Base-by-base conservation (phyloP, 2,329 filamentous ascomycete genomes). In the Epicoccum sorghinum region DNA sequence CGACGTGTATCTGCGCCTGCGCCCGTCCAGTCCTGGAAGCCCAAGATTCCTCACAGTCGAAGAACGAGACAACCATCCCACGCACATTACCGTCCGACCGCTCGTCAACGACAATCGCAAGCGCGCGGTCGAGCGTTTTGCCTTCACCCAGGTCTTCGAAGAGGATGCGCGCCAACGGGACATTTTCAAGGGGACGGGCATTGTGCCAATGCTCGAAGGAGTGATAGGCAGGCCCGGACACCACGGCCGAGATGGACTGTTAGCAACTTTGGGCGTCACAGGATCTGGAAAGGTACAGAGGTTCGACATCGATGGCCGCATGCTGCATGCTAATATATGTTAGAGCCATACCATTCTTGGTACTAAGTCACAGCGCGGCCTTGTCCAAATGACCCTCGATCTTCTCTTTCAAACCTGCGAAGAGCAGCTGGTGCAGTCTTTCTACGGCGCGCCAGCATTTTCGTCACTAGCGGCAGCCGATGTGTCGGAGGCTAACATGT, bases 261-360 rank as follows among this genome's bases (percentile, higher is more conserved):
- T 99, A 48, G 95, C 95, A 27, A 98, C 95, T 6, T 76, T 99
- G 53, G 95, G 95, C 13, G 92, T 97, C 38, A 97, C 93, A 7
- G 95, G 95, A 10, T 97, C 93, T 44, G 95, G 95, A 74, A 99
- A 99, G 87, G 93, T 96, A 69, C 40, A 47, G 30, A 10, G 3
- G 1, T 5, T 9, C 8, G 10, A 7, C 32, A 10, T 23, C 22
- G 5, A 14, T 18, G 24, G n/a, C 29, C 29, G 52, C 42, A 65
- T n/a, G 39, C 49, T 25, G 24, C 9, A 41, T 42, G 18, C 52
- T 67, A 33, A 67, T 29, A 13, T 27, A 13, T 7, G n/a, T 23
- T 35, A 97, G 93, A 96, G 91, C 59, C 93, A 99, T 74, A 99
- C 95, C 0, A 96, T 98, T 56, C 84, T 99, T 13, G 95, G 95